These are phyloP conservation scores for Irpex sp. DNA, from an alignment of 1,284 basidiomycete genomes.

Conservation along the genomic window DNA sequence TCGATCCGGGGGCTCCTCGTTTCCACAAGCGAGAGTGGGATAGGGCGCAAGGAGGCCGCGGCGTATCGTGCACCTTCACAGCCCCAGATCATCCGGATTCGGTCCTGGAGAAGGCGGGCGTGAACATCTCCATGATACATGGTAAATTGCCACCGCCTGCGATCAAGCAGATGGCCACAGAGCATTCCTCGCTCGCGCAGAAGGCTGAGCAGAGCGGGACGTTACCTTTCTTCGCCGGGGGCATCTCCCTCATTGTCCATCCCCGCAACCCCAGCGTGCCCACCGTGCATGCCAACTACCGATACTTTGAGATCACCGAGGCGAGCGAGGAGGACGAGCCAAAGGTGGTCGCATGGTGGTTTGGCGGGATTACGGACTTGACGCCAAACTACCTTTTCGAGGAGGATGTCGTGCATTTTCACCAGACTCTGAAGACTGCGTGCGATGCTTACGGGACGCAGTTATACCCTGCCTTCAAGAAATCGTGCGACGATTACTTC, in stretches of 20 bases:
- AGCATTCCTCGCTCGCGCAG: conserved; percentile 78
- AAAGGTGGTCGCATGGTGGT: conserved; percentile 91
- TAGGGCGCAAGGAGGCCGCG: conserved; percentile 81
- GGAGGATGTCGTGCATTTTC: conserved; percentile 88
- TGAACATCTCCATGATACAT: conserved; percentile 93
- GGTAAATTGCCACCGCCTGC: conserved; percentile 86
- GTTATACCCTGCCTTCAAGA: conserved; percentile 84
- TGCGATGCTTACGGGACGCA: conserved; percentile 72
- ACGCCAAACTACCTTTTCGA: conserved; percentile 92
- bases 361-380: conserved; percentile 92
- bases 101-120: conserved; percentile 93
- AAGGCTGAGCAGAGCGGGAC: conserved; percentile 46
- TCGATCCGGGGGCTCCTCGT: conserved; percentile 67
- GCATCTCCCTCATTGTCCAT: conserved; percentile 90
- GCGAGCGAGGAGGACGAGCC: conserved; percentile 31
- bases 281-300: conserved; percentile 94
- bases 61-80: conserved; percentile 90
- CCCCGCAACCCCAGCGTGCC: conserved; percentile 89
- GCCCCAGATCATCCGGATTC: conserved; percentile 42
- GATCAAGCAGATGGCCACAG: conserved; percentile 91
- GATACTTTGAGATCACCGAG: conserved; percentile 93
- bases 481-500: conserved; percentile 98
- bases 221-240: conserved; percentile 94
- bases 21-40: conserved; percentile 91
- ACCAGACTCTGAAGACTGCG: conserved; percentile 71